Evolutionary conservation across 495 filamentous ascomycete species (phyloP), one percentile per base, ranked within the genome.

Genomic region (Neurospora sp.): DNA sequence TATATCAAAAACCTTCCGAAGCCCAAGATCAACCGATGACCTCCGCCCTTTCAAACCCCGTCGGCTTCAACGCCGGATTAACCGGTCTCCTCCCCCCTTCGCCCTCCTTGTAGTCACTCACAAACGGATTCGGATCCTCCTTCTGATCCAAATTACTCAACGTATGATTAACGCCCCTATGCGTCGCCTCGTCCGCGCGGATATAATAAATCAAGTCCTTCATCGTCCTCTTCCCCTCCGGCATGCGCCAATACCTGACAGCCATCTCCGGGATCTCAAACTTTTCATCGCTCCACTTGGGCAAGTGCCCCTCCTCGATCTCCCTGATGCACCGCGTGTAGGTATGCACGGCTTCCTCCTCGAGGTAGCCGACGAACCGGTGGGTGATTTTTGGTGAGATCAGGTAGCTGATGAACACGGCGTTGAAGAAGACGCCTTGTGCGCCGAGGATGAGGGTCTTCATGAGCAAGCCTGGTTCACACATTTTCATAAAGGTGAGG

Each of bases 91-190:
- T 81, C 10, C 73, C 69, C 8, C 81, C 78, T n/a, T 75, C 71
- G 3, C 73, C 78, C 74, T 91, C 86, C 76, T 90, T 90, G 81
- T 94, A 97, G 75, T 88, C 85, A 74, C 89, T 89, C 39, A 91
- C 88, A 76, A 94, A 98, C 10, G 96, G 96, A 80, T 99, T 98
- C 18, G 94, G 94, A 79, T 99, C 96, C 9, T 88, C 82, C 27
- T 86, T 88, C 80, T 94, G 93, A 71, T 94, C 83, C 42, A 98
- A 81, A 77, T 97, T 97, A 44, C 90, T 89, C 68, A 99, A 82
- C 0, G 96, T 98, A 78, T 99, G 96, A 81, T 99, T 99, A 72
- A 98, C 96, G 81, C 98, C 96, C 20, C 96, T 86, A 79, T 99
- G 96, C 81, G 95, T 96, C n/a, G 94, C 92, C 82, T 99, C 96